Conservation (phyloP, 2,329 filamentous ascomycete genomes). For the Colletotrichum tanaceti region DNA sequence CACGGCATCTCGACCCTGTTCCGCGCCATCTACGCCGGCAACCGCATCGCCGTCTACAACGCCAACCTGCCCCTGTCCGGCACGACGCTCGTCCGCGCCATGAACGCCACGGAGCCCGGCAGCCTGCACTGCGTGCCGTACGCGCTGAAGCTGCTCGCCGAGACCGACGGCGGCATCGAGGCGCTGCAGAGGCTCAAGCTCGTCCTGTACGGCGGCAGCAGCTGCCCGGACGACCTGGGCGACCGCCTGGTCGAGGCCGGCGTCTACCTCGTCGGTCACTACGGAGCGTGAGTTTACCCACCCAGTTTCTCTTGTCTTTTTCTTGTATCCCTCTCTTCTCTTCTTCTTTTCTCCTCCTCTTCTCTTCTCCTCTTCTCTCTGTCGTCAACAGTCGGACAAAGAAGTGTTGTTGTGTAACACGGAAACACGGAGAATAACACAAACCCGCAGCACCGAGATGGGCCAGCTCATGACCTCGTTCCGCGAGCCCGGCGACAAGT, state of each 20-base stretch:
- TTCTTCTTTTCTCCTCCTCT: too few species aligned
- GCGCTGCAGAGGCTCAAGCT: constrained; percentile 59
- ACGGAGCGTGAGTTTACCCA: constrained; percentile 67
- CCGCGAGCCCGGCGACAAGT: constrained; percentile 62
- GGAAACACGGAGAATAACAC: too few species aligned
- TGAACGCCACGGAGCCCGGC: constrained; percentile 58
- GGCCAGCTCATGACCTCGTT: constrained; percentile 72
- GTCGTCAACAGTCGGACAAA: too few species aligned
- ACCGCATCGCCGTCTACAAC: constrained; percentile 65
- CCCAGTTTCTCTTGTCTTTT: too few species aligned
- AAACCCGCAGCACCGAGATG: constrained; percentile 62
- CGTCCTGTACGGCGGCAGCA: constrained; percentile 68
- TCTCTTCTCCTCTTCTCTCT: too few species aligned
- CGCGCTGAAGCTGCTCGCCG: constrained; percentile 70
- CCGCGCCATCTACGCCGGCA: constrained; percentile 62
- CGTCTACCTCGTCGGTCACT: constrained; percentile 67
- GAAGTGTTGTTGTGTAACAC: background rate
- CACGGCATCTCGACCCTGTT: constrained; percentile 68
- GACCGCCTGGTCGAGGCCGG: constrained; percentile 63
- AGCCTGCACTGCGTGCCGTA: constrained; percentile 73
- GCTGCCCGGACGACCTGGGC: constrained; percentile 69
- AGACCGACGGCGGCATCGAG: constrained; percentile 65
- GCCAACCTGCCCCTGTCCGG: constrained; percentile 65
- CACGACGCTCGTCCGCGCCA: constrained; percentile 58
- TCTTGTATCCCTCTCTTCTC: too few species aligned